Evolutionary conservation across 2,329 filamentous ascomycete species (phyloP), one percentile per base, ranked within the genome.

Genomic region (Fusarium keratoplasticum): DNA sequence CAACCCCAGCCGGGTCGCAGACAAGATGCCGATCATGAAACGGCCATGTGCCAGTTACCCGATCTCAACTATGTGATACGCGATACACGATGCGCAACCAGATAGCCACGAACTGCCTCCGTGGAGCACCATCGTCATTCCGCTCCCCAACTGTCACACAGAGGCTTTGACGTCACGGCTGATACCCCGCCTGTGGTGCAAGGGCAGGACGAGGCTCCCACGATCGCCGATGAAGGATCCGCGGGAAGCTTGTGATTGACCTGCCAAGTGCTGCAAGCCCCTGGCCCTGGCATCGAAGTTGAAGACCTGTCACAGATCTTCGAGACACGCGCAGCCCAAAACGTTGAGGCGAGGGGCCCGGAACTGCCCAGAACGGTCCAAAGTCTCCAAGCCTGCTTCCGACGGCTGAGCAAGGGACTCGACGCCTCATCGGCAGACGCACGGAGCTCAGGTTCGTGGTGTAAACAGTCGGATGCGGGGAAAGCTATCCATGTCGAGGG

Each of bases 381-480:
- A 18, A 61, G 55, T 63, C 52, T 44, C 55, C 16, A 31, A 55
- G 42, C 44, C 33, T 35, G 52, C 50, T 44, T 36, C 42, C 33
- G 31, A 69, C 31, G 35, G 42, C 47, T 47, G 61, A 72, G 71
- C 36, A 74, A 74, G 72, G 68, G 69, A 50, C 27, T 66, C n/a
- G 55, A 47, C 44, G 40, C 31, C 25, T 58, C 40, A 29, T 38
- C 31, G 36, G 44, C 25, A 47, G 58, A 14, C 36, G 64, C 35
- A 68, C 25, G 50, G 29, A 58, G 36, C 55, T 61, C 27, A 44
- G 52, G 22, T 58, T 66, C 47, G 29, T 42, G 22, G 57, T 25
- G 31, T 4, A 40, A 47, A 20, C 10, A 44, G 50, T 27, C 16
- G 58, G 36, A 60, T 61, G 64, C 33, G 40, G 68, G 68, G 50